A percentile compares a stretch with the other conserved stretches of the same genome.
phyloP scores from a whole-genome alignment of 805 yeast species.

The Candida taoyuanica region DNA sequence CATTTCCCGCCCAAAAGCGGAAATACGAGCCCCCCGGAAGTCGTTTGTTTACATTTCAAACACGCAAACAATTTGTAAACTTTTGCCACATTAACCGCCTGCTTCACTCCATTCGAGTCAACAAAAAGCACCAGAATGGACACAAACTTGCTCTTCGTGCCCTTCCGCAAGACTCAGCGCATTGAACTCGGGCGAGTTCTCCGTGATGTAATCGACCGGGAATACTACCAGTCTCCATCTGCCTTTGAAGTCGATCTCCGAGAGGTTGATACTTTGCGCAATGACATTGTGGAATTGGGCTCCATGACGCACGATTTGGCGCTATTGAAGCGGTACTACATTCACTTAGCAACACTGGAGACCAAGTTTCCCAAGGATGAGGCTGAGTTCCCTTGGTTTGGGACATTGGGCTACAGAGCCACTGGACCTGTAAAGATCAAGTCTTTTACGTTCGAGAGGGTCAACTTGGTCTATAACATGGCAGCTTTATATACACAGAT shows the following conservation, averaged over 20 bases:
- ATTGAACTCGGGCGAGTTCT: constrained; percentile 38
- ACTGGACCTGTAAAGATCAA: constrained; percentile 41
- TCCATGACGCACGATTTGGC: constrained; percentile 34
- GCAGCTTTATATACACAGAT: constrained; percentile 59
- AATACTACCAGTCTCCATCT: constrained; percentile 40
- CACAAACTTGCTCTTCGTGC: constrained; percentile 44
- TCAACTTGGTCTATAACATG: constrained; percentile 62
- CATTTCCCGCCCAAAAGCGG: not conserved
- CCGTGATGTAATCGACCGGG: constrained; percentile 41
- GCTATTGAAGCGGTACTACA: constrained; percentile 41
- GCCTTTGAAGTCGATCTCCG: constrained; percentile 40
- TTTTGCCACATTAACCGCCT: not conserved
- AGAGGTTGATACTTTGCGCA: constrained; percentile 41
- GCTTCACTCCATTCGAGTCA: not conserved
- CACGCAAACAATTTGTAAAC: not conserved
- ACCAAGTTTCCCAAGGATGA: constrained; percentile 62
- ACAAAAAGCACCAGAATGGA: constrained; percentile 9
- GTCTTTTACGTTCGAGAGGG: constrained; percentile 55
- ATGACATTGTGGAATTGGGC: constrained; percentile 33
- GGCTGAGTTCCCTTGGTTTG: constrained; percentile 67
- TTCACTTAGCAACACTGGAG: constrained; percentile 39
- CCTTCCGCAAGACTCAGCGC: constrained; percentile 43
- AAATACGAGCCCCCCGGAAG: not conserved
- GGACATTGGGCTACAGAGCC: constrained; percentile 55
- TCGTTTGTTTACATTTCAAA: not conserved